A percentile compares a stretch with the other conserved stretches of the same genome.
Conservation (phyloP, 2,329 filamentous ascomycete genomes). For the Apiospora sp. region DNA sequence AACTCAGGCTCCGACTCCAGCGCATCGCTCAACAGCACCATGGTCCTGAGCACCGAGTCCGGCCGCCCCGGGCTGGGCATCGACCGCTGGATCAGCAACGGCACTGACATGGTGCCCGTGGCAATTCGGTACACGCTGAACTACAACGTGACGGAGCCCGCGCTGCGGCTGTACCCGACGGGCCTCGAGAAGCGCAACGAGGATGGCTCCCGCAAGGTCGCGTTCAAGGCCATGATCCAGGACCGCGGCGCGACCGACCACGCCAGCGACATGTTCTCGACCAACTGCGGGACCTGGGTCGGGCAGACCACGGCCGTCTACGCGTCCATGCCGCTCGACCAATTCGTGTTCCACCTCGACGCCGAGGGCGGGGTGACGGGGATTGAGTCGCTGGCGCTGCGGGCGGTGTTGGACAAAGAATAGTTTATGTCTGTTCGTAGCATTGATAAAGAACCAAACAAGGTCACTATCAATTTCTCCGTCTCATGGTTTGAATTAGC, state of each 20-base stretch:
- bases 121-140: conserved; percentile 35
- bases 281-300: conserved; percentile 42
- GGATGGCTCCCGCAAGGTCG: conserved; percentile 29
- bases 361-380: conserved; percentile 33
- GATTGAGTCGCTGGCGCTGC: conserved; percentile 38
- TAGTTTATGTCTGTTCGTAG: background rate
- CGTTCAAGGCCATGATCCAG: conserved; percentile 41
- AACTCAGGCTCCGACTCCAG: background rate
- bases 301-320: conserved; percentile 39
- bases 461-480: no score
- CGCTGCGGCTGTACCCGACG: conserved; percentile 40
- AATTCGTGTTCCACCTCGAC: conserved; percentile 40
- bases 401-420: conserved; percentile 33
- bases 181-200: conserved; percentile 33
- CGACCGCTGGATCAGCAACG: conserved; percentile 39
- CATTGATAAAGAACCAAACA: no score
- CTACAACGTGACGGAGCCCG: conserved; percentile 28
- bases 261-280: conserved; percentile 37
- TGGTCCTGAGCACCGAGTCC: conserved; percentile 35
- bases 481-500: no score
- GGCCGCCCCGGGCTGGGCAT: conserved; percentile 37
- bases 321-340: conserved; percentile 40
- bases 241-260: conserved; percentile 35
- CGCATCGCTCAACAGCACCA: conserved; percentile 20
- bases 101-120: conserved; percentile 39